Base-by-base conservation (phyloP, 2,329 filamentous ascomycete species). In the Pyrenophora graminea region DNA sequence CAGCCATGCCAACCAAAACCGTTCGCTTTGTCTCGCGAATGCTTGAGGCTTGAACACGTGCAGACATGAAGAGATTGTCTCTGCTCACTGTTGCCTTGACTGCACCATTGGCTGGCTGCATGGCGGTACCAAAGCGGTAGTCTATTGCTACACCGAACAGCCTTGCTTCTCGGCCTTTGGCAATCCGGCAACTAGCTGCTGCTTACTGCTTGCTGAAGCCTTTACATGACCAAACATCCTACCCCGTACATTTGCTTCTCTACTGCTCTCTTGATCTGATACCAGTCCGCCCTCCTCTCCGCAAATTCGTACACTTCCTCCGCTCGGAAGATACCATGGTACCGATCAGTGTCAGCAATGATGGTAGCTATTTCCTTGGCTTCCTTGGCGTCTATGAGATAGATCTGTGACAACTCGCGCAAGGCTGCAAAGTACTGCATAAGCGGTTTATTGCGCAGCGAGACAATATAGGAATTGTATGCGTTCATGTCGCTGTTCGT, bases 281-380 rank as follows among this genome's bases (percentile, higher is more conserved):
- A 96, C 94, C 94, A 99, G 76, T 99, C 94, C 42, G 92, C 92
- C 62, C 94, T 80, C 61, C 94, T 80, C 75, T 97, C 91, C 1
- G 93, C 94, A 77, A 95, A 99, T 78, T 97, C 93, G 67, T 96
- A 96, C 3, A 97, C 94, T 77, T 99, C 94, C 73, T 99, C 94
- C 0, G 93, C 90, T 17, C 92, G 83, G 68, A 97, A 97, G 41
- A 99, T 89, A 10, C 94, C 94, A 21, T 89, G 84, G 71, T 97
- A 99, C 2, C 93, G 84, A 68, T 93, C 89, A 1, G 85, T 86
- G 69, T 99, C 94, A 0, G 94, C 92, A 69, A 99, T 97, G 48
- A 99, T 90, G 2, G 88, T 89, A 5, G 94, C 94, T 80, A 99
- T 88, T 72, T 97, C 94, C 72, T 96, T 96, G 12, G 94, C 90